Conservation (phyloP, 805 yeast species). For the Komagataella ulmi region DNA sequence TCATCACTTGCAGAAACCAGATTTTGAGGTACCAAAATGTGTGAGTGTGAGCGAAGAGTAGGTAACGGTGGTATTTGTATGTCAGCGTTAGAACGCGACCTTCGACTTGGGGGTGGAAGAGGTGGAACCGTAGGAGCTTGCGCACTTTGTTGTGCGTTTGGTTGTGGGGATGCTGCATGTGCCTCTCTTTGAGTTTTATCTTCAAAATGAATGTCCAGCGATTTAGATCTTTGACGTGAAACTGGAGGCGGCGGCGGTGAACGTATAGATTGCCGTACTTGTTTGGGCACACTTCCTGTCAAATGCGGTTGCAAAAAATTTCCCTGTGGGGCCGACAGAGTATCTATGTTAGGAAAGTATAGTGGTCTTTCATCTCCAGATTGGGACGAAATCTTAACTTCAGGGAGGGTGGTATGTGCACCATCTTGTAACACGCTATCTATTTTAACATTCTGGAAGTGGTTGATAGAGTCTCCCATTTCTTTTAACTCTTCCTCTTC, state of each 20-base stretch:
- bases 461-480: constrained; percentile 62
- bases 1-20: constrained; percentile 2
- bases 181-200: not conserved
- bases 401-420: constrained; percentile 42
- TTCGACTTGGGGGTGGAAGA: constrained; percentile 8
- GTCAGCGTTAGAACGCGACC: constrained; percentile 1
- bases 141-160: not conserved
- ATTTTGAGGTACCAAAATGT: not conserved
- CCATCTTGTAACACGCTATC: constrained; percentile 69
- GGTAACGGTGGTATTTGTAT: constrained; percentile 24
- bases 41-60: constrained; percentile 5
- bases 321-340: not conserved
- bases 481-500: constrained; percentile 63
- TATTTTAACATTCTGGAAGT: constrained; percentile 65
- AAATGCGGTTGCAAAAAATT: constrained; percentile 18
- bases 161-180: not conserved
- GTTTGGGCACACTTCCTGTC: constrained; percentile 44
- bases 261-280: constrained; percentile 16
- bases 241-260: constrained; percentile 2
- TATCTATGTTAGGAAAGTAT: not conserved
- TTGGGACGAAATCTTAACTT: constrained; percentile 2
- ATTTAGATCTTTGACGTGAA: not conserved
- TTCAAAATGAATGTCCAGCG: not conserved
- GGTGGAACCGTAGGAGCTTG: constrained; percentile 6
- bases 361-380: not conserved